Evolutionary conservation across 208 protist species (phyloP), one percentile per base, ranked within the genome.

Genomic region (Entamoeba invadens): DNA sequence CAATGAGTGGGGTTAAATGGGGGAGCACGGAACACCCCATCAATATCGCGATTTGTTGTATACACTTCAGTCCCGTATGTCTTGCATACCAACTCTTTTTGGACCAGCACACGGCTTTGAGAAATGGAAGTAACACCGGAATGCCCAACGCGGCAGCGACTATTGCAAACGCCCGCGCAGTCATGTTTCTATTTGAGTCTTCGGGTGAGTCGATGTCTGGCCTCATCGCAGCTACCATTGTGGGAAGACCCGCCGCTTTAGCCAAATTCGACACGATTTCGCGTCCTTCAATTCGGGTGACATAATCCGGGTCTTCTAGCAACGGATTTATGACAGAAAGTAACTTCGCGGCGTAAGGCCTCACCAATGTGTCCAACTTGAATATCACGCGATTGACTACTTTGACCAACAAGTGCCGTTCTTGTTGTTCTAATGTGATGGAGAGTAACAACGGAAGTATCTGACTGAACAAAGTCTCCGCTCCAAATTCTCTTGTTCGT

Each of bases 341-440:
- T 94, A 99, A 98, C 94, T 99, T 98, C 96, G 98, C 98, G 38
- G 98, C 98, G 92, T 98, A 99, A 16, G 97, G 97, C 21, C 98
- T 96, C 14, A 99, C 98, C 16, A 98, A 96, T 46, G 98, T 98
- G 93, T 99, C 98, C 45, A 99, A 96, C 94, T 98, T 98, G 93
- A 98, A 98, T 51, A 99, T 97, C n/a, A 99, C 97, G 51, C 98
- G 96, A 96, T 99, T 99, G 94, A 99, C 98, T 93, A 99, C 97
- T 77, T 99, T 98, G 14, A 97, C 98, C 50, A 99, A 97, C 45
- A 99, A 95, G 96, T 99, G 99, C 94, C 98, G 95, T 96, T 99
- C 98, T 96, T 99, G 98, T 72, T 99, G 96, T 93, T 99, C 98
- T 21, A 99, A 96, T 35, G 98, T 97, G 38, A 98, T 96, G 1